phyloP scores from a whole-genome alignment of 257 asterid species.

The Verbena officinalis region DNA sequence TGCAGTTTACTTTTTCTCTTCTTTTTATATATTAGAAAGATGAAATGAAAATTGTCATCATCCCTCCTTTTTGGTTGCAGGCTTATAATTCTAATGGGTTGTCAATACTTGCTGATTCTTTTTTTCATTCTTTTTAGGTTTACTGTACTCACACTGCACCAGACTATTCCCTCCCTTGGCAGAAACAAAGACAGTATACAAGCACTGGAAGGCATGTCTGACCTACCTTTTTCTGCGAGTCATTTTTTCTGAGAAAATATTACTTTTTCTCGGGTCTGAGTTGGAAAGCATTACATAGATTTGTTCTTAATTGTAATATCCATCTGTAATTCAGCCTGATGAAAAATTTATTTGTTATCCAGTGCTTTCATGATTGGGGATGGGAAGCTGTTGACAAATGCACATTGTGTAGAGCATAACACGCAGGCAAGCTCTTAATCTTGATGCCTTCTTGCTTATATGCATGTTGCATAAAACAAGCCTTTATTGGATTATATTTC shows the following conservation, averaged over 20 bases:
- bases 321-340: slow-evolving; percentile 16
- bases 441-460: slow-evolving; percentile 11
- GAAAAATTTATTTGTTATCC: slow-evolving; percentile 30
- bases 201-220: slow-evolving; percentile 92
- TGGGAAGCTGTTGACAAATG: slow-evolving; percentile 92
- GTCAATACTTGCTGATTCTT: slow-evolving; percentile 10
- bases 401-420: slow-evolving; percentile 90
- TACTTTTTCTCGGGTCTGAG: slow-evolving; percentile 7
- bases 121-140: slow-evolving; percentile 49
- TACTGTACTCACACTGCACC: slow-evolving; percentile 96
- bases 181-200: slow-evolving; percentile 84
- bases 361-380: slow-evolving; percentile 96
- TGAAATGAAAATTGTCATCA: not conserved
- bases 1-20: not conserved
- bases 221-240: slow-evolving; percentile 16
- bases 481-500: not conserved
- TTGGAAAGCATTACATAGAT: slow-evolving; percentile 20
- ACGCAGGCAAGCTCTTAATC: slow-evolving; percentile 63
- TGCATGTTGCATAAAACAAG: slow-evolving; percentile 17
- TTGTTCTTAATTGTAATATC: not conserved
- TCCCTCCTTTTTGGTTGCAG: slow-evolving; percentile 20
- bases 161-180: slow-evolving; percentile 98
- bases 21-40: slow-evolving; percentile 6
- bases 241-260: slow-evolving; percentile 9
- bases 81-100: slow-evolving; percentile 10